phyloP scores from a whole-genome alignment of 2,329 filamentous ascomycete species.

The Tolypocladium album region DNA sequence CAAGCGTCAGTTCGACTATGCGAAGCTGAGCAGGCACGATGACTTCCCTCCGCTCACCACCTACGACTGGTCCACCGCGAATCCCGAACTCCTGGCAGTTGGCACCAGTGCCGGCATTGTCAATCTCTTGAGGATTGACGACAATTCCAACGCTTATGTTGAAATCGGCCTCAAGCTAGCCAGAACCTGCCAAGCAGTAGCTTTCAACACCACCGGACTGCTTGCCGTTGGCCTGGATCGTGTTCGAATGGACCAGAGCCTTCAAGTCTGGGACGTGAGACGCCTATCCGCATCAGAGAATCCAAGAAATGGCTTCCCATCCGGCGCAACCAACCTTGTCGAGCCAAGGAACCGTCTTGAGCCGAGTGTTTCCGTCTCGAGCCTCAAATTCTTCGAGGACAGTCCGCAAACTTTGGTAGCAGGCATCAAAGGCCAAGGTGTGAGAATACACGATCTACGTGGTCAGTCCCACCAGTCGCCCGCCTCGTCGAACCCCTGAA shows the following conservation, averaged over 20 bases:
- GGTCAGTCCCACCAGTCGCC: slow-evolving; percentile 32
- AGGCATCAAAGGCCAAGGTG: slow-evolving; percentile 63
- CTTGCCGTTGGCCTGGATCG: slow-evolving; percentile 72
- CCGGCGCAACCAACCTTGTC: slow-evolving; percentile 36
- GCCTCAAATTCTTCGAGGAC: slow-evolving; percentile 71
- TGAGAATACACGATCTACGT: slow-evolving; percentile 69
- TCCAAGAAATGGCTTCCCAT: slow-evolving; percentile 37
- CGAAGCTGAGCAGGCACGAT: slow-evolving; percentile 46
- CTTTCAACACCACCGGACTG: slow-evolving; percentile 62
- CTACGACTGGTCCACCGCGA: slow-evolving; percentile 55
- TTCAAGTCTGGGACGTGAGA: slow-evolving; percentile 75
- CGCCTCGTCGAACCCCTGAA: background rate
- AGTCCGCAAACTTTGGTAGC: slow-evolving; percentile 66
- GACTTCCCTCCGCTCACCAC: slow-evolving; percentile 54
- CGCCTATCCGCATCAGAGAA: slow-evolving; percentile 42
- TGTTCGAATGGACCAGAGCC: slow-evolving; percentile 69
- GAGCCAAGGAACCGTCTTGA: slow-evolving; percentile 50
- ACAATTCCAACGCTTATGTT: slow-evolving; percentile 52
- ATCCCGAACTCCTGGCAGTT: slow-evolving; percentile 59
- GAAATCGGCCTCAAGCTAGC: slow-evolving; percentile 65
- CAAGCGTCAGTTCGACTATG: slow-evolving; percentile 45
- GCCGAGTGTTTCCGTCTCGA: slow-evolving; percentile 65
- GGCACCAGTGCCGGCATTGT: slow-evolving; percentile 68
- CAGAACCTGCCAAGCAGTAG: slow-evolving; percentile 69
- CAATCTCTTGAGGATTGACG: slow-evolving; percentile 62